Percentiles rank a stretch among this genome's conserved stretches.
Evolutionary conservation across 305 asterid genomes (phyloP).

Genomic region (Ilex paraguariensis): DNA sequence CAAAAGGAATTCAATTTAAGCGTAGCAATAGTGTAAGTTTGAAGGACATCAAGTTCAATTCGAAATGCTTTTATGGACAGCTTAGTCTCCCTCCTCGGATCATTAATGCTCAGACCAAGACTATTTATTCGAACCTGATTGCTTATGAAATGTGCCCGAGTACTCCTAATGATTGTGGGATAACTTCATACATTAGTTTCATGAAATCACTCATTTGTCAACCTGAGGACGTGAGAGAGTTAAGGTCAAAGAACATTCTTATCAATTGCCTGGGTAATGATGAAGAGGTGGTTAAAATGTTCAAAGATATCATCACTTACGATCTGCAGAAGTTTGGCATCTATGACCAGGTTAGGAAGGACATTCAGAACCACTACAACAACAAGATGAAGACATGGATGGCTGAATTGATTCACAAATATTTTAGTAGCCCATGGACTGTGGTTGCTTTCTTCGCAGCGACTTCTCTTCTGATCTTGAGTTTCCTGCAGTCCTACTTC

Average conservation of each 20-base stretch:
- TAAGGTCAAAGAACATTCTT: slow-evolving; percentile 18
- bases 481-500: slow-evolving; percentile 19
- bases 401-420: slow-evolving; percentile 21
- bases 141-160: slow-evolving; percentile 20
- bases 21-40: slow-evolving; percentile 18
- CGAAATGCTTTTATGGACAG: slow-evolving; percentile 11
- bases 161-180: slow-evolving; percentile 6
- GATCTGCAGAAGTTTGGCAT: slow-evolving; percentile 14
- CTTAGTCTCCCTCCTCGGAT: slow-evolving; percentile 19
- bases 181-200: slow-evolving; percentile 13
- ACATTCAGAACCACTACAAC: slow-evolving; percentile 16
- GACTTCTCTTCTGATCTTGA: slow-evolving; percentile 13
- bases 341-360: slow-evolving; percentile 9
- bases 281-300: slow-evolving; percentile 22
- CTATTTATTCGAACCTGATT: slow-evolving; percentile 18
- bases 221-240: slow-evolving; percentile 18
- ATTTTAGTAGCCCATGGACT: slow-evolving; percentile 32
- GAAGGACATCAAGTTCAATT: slow-evolving; percentile 15
- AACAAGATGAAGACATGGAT: slow-evolving; percentile 20
- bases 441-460: slow-evolving; percentile 26
- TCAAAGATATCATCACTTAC: slow-evolving; percentile 10
- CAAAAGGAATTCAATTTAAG: slow-evolving; percentile 30
- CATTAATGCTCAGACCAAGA: slow-evolving; percentile 12
- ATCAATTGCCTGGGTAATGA: slow-evolving; percentile 17
- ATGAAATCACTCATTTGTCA: slow-evolving; percentile 20